A percentile compares a stretch with the other conserved stretches of the same genome.
Conservation (phyloP, 306 rosid species). For the Vicia faba region DNA sequence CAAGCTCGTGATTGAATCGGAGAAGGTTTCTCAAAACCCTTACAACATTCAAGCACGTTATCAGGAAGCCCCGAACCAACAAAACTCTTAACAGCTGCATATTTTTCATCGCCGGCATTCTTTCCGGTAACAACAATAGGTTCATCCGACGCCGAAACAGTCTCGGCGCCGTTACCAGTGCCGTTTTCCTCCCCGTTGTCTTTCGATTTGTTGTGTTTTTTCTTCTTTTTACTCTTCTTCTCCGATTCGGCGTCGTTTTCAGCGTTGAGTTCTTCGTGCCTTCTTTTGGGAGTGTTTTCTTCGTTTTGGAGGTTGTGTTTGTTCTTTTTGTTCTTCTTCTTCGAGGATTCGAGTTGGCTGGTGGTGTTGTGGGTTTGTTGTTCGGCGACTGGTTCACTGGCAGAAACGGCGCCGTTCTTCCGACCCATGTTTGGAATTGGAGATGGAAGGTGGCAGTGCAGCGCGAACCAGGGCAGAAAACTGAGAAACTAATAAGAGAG, state of each 20-base stretch:
- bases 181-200: conserved; percentile 12
- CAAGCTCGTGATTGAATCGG: conserved; percentile 90
- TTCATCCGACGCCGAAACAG: conserved; percentile 37
- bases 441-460: neutral
- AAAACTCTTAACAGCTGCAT: conserved; percentile 56
- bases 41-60: conserved; percentile 76
- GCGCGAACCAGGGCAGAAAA: conserved; percentile 37
- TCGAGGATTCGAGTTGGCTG: conserved; percentile 48
- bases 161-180: conserved; percentile 32
- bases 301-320: conserved; percentile 39
- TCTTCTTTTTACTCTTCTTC: conserved; percentile 52
- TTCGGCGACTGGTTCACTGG: conserved; percentile 38
- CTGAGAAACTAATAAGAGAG: neutral
- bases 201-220: conserved; percentile 41
- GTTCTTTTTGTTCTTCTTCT: conserved; percentile 56
- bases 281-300: conserved; percentile 57
- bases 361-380: conserved; percentile 7
- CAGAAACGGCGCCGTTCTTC: conserved; percentile 47
- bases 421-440: conserved; percentile 60
- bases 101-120: conserved; percentile 51
- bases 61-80: conserved; percentile 64
- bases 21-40: conserved; percentile 75
- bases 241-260: conserved; percentile 43
- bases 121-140: conserved; percentile 73
- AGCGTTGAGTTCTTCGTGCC: conserved; percentile 41